These are phyloP conservation scores for Botrytis medusae DNA, from an alignment of 2,329 filamentous ascomycete species.

Conservation along the genomic window DNA sequence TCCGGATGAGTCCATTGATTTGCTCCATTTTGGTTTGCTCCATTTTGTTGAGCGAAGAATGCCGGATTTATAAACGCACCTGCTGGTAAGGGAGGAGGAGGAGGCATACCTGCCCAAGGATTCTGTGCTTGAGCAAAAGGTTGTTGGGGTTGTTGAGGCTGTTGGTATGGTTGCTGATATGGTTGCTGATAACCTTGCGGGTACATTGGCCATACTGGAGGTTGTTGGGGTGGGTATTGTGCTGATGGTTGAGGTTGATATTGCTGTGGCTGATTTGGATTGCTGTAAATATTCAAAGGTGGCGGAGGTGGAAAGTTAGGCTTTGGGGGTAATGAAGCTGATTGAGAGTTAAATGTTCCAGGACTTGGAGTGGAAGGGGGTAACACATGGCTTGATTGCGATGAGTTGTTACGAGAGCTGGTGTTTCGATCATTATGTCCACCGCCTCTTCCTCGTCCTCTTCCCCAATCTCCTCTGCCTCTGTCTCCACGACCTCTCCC, in stretches of 20 bases:
- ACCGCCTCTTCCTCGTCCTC: slow-evolving; percentile 35
- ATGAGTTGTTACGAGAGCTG: slow-evolving; percentile 29
- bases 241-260: slow-evolving; percentile 28
- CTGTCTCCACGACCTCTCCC: slow-evolving; percentile 31
- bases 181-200: slow-evolving; percentile 28
- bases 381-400: slow-evolving; percentile 23
- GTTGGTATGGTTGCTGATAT: slow-evolving; percentile 26
- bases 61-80: slow-evolving; percentile 39
- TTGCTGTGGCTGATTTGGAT: neutral
- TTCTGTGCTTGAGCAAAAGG: slow-evolving; percentile 26
- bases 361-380: slow-evolving; percentile 21
- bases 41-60: slow-evolving; percentile 31
- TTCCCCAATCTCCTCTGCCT: slow-evolving; percentile 31
- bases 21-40: slow-evolving; percentile 23
- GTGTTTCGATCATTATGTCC: slow-evolving; percentile 30
- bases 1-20: slow-evolving; percentile 32
- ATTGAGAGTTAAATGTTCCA: slow-evolving; percentile 24
- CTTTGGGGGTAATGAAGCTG: slow-evolving; percentile 18
- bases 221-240: slow-evolving; percentile 26
- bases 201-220: slow-evolving; percentile 34
- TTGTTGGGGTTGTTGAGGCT: slow-evolving; percentile 25
- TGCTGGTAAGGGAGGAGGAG: slow-evolving; percentile 24
- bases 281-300: slow-evolving; percentile 21
- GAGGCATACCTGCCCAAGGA: slow-evolving; percentile 26
- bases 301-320: slow-evolving; percentile 14